A percentile compares a stretch with the other conserved stretches of the same genome.
These are phyloP conservation scores for Psilocybe azurescens DNA, from an alignment of 768 basidiomycete genomes.

Conservation along the genomic window DNA sequence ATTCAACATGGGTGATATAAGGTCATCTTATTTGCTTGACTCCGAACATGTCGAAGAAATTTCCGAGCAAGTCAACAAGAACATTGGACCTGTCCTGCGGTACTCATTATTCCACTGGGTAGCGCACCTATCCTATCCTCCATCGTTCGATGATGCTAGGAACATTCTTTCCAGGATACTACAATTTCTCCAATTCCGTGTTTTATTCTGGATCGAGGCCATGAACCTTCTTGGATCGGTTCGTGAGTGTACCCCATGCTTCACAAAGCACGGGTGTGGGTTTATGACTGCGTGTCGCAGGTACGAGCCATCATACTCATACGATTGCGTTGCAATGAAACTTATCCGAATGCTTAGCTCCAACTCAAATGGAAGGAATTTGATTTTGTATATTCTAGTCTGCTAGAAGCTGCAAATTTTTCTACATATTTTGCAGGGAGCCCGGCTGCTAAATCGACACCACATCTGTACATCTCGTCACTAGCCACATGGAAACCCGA, in stretches of 20 bases:
- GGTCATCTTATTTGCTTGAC: slow-evolving; percentile 17
- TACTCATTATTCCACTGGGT: slow-evolving; percentile 17
- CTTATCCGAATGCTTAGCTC: too few relatives aligned
- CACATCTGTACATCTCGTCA: too few relatives aligned
- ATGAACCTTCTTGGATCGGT: slow-evolving; percentile 28
- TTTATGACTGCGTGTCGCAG: too few relatives aligned
- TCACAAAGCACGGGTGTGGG: slow-evolving; percentile 11
- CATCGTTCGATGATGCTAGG: neutral
- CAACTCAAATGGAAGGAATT: too few relatives aligned
- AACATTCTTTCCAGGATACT: slow-evolving; percentile 5
- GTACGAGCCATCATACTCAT: too few relatives aligned
- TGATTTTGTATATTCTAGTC: too few relatives aligned
- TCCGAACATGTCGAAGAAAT: neutral
- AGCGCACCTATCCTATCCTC: slow-evolving; percentile 4
- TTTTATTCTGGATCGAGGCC: slow-evolving; percentile 32
- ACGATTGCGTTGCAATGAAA: neutral
- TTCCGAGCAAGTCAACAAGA: slow-evolving; percentile 1
- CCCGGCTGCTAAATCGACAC: too few relatives aligned
- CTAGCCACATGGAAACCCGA: too few relatives aligned
- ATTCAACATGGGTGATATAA: too few relatives aligned
- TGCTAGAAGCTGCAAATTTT: too few relatives aligned
- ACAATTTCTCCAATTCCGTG: slow-evolving; percentile 20
- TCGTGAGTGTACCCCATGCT: slow-evolving; percentile 21
- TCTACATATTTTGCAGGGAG: too few relatives aligned
- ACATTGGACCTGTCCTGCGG: slow-evolving; percentile 8